phyloP scores from a whole-genome alignment of 1,284 basidiomycete species.

The Ceratobasidium theobromae region DNA sequence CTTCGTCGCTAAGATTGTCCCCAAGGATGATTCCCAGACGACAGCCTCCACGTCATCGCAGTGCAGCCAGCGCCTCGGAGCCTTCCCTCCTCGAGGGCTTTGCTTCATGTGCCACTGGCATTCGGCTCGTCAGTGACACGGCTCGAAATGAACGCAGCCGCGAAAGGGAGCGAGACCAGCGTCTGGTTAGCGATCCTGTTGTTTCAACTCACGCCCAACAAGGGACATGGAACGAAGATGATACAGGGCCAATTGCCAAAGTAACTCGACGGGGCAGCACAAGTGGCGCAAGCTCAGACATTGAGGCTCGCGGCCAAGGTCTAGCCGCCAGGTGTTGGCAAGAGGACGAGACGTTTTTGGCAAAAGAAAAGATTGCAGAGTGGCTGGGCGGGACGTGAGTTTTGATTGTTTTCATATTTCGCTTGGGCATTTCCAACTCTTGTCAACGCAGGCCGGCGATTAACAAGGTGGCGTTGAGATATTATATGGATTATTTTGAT shows the following conservation, averaged over 20 bases:
- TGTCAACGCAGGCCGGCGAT: constrained; percentile 58
- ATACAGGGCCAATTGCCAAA: neutral
- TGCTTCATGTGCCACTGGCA: neutral
- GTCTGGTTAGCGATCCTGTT: neutral
- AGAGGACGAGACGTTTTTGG: constrained; percentile 83
- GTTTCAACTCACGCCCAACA: neutral
- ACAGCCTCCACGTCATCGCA: constrained; percentile 20
- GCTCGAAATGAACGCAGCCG: constrained; percentile 3
- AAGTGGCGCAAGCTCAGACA: constrained; percentile 29
- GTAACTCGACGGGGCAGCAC: neutral
- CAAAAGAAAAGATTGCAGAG: constrained; percentile 91
- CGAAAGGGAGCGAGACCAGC: constrained; percentile 1
- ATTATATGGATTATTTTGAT: constrained; percentile 90
- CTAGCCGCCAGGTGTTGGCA: constrained; percentile 79
- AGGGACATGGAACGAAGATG: constrained; percentile 5
- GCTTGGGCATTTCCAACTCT: neutral
- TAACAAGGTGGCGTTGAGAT: constrained; percentile 71
- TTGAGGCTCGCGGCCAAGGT: constrained; percentile 67
- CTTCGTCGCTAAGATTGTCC: constrained; percentile 3
- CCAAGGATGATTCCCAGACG: constrained; percentile 6
- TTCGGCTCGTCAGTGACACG: constrained; percentile 13
- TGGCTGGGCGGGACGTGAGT: constrained; percentile 90
- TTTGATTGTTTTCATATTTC: neutral
- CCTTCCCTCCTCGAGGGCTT: constrained; percentile 10
- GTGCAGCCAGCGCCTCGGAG: constrained; percentile 19